Evolutionary conservation across 805 yeast genomes (phyloP).

Genomic region (Candida palmyrensis): DNA sequence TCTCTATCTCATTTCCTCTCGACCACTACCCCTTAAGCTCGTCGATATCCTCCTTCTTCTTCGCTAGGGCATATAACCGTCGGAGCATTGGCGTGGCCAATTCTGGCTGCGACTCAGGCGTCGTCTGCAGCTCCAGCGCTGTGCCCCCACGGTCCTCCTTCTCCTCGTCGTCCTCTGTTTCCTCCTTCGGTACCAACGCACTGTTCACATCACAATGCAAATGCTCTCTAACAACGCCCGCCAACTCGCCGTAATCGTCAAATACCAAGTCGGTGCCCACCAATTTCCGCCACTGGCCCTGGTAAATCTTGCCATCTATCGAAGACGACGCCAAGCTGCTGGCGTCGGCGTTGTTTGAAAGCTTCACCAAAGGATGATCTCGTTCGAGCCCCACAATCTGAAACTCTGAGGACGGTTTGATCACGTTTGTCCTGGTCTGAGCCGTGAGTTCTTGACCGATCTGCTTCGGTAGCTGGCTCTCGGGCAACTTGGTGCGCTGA

Average conservation of each 20-base stretch:
- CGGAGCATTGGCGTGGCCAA: constrained; percentile 1
- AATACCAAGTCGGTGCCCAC: constrained; percentile 67
- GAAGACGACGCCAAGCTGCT: constrained; percentile 6
- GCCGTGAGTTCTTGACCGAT: constrained; percentile 21
- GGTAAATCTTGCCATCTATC: constrained; percentile 48
- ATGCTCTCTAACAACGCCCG: constrained; percentile 37
- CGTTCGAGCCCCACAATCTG: constrained; percentile 32
- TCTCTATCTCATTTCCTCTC: too few relatives aligned
- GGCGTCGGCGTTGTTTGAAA: constrained; percentile 25
- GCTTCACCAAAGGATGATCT: constrained; percentile 29
- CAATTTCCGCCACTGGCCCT: constrained; percentile 70
- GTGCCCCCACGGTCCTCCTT: too few relatives aligned
- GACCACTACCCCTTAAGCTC: too few relatives aligned
- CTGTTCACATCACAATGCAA: constrained; percentile 23
- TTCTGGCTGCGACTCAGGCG: constrained; percentile 12
- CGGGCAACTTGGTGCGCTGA: not conserved
- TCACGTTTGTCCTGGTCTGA: constrained; percentile 15
- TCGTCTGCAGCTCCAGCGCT: too few relatives aligned
- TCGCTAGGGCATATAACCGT: constrained; percentile 2
- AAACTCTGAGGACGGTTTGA: constrained; percentile 36
- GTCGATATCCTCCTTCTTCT: constrained; percentile 3
- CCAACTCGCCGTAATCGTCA: constrained; percentile 38
- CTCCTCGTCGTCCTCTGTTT: constrained; percentile 13
- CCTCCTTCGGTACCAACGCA: constrained; percentile 18
- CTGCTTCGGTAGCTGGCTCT: not conserved